Evolutionary conservation across 2,329 filamentous ascomycete species (phyloP), one percentile per base, ranked within the genome.

Genomic region (Ceratocystis ficicola): DNA sequence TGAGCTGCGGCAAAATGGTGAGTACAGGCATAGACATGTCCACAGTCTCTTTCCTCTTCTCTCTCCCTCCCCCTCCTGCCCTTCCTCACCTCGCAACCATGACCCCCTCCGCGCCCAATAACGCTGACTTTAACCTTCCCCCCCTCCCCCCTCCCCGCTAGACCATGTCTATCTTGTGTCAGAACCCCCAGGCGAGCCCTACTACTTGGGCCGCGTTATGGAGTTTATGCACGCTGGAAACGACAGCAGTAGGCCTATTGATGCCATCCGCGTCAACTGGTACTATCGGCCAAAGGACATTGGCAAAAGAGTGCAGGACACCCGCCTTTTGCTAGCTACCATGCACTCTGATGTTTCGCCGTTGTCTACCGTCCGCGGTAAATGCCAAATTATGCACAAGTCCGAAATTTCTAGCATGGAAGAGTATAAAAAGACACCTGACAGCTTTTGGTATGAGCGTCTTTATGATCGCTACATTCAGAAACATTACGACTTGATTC

Each of bases 321-420:
- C 89, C 68, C 88, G 94, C 69, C 81, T 93, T 72, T 85, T 99
- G 64, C 96, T 93, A 76, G 93, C 91, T 69, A 96, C 94, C 36
- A 99, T 99, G 94, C 94, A 99, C 76, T 97, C 94, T 30, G 94
- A 99, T 78, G 88, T 91, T 69, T 95, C 90, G 74, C 94, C 94
- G 67, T 81, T 99, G 72, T 91, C 91, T 63, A 90, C 94, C 59
- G 80, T 99, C 71, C 90, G 94, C 72, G 94, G 94, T 70, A 96
- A 95, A 78, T 97, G 93, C 76, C 85, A 87, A 70, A 94, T 99
- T 74, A 82, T 84, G 74, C 94, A 99, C 78, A 86, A 89, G 71
- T 88, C 86, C 69, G 91, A 97, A 74, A 93, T 97, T 68, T 77
- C 83, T 44, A 86, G 89, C 72, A 77, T 96, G 70, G 89, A 95